Base-by-base conservation (phyloP, 768 basidiomycete species). In the Tulasnella sp. region DNA sequence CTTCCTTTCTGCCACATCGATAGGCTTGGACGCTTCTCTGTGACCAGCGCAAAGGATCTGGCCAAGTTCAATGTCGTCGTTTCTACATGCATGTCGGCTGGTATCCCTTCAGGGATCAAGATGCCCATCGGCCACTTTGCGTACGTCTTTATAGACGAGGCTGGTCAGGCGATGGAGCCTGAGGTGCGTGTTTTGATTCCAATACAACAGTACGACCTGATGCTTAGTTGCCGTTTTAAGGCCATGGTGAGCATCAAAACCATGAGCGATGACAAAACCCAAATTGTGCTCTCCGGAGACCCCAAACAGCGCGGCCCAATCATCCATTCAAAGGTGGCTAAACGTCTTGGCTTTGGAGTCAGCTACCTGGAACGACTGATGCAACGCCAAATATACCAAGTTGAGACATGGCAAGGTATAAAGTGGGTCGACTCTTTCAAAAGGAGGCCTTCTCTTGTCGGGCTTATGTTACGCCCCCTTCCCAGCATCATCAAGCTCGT, bases 121-220 rank as follows among this genome's bases (percentile, higher is more conserved):
- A 73, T 85, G 45, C 69, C 74, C 0, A 72, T 75, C 1, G 83
- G 84, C 0, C 80, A 85, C 66, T 86, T 80, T 66, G 76, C 72
- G 8, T 82, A 86, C 61, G 80, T 86, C 17, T 82, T 86, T 65
- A 69, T 84, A 11, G 84, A 87, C 63, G 83, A 87, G 65, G 84
- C 83, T 0, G 84, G 82, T 0, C 83, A 86, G 64, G 82, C 83
- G 1, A 82, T 80, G 0, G 84, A 87, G 66, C 81, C 83, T 0
- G 84, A 85, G 66, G 34, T 38, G 54, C n/a, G n/a, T n/a, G n/a
- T n/a, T n/a, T n/a, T n/a, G n/a, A n/a, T n/a, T n/a, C n/a, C n/a
- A n/a, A 12, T 43, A 12, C 19, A 12, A 43, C 42, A 43, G 78
- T 52, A 65, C 69, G 46, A 43, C 31, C 4, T 41, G 49, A 10